Conservation (phyloP, 1,284 basidiomycete species). For the Polyporus tsugae region DNA sequence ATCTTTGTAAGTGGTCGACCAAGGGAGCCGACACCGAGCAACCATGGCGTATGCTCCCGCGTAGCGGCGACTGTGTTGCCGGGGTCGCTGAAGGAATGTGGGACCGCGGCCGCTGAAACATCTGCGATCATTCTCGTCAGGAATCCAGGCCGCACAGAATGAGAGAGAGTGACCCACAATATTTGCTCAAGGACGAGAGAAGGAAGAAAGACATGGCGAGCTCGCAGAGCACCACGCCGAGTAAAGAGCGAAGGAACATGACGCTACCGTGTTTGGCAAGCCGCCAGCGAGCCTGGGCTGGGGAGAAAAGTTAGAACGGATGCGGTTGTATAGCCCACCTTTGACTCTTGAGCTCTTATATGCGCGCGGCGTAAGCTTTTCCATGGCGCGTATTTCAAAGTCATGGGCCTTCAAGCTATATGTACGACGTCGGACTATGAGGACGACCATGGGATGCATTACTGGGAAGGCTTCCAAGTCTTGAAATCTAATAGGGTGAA, state of each 20-base stretch:
- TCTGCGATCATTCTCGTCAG: not conserved
- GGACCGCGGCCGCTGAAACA: not conserved
- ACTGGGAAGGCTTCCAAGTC: no score
- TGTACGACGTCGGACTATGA: not conserved
- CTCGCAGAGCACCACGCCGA: not conserved
- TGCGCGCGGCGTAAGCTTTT: not conserved
- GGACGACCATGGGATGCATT: not conserved
- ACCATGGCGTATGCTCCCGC: not conserved
- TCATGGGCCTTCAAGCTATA: no score
- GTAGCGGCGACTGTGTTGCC: not conserved
- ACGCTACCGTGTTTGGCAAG: not conserved
- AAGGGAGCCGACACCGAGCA: not conserved
- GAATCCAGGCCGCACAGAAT: not conserved
- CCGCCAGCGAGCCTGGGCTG: slow-evolving; percentile 1
- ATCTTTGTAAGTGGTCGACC: no score
- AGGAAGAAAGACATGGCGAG: not conserved
- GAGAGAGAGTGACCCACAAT: not conserved
- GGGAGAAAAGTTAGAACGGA: not conserved
- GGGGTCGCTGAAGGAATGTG: not conserved
- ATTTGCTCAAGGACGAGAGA: not conserved
- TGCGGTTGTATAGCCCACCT: not conserved
- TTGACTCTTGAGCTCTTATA: not conserved
- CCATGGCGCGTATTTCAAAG: no score
- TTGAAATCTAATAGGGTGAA: no score
- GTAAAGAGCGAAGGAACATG: not conserved